These are phyloP conservation scores for Gynostemma pentaphyllum DNA, from an alignment of 306 rosid species.

Conservation along the genomic window DNA sequence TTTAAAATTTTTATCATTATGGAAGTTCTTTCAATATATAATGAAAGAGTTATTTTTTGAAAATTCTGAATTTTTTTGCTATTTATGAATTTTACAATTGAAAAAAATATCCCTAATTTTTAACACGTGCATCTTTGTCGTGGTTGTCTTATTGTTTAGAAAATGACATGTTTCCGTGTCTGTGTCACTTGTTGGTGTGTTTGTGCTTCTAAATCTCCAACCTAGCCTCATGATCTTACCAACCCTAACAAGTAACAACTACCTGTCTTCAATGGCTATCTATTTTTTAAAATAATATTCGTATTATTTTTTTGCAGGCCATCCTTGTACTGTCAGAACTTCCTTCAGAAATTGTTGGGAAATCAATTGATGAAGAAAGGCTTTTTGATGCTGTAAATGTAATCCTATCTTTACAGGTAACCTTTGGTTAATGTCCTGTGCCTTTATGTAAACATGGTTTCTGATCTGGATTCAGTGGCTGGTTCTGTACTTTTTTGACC, in stretches of 20 bases:
- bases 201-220: neutral
- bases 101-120: too few species aligned
- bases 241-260: neutral
- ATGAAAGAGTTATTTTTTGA: too few species aligned
- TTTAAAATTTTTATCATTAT: too few species aligned
- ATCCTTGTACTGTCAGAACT: conserved; percentile 43
- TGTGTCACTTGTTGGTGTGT: too few species aligned
- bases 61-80: too few species aligned
- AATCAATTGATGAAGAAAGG: conserved; percentile 35
- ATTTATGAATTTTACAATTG: too few species aligned
- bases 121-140: too few species aligned
- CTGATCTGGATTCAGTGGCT: neutral
- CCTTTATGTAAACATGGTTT: neutral
- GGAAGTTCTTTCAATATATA: too few species aligned
- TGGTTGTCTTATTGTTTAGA: too few species aligned
- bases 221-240: neutral
- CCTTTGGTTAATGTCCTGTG: neutral
- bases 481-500: neutral
- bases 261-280: neutral
- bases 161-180: too few species aligned
- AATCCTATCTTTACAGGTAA: conserved; percentile 72
- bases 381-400: conserved; percentile 64
- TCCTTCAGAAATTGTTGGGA: conserved; percentile 45
- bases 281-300: neutral
- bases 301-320: conserved; percentile 46